Evolutionary conservation across 1,284 basidiomycete genomes (phyloP), one percentile per base, ranked within the genome.

Genomic region (Rhizoctonia solani): DNA sequence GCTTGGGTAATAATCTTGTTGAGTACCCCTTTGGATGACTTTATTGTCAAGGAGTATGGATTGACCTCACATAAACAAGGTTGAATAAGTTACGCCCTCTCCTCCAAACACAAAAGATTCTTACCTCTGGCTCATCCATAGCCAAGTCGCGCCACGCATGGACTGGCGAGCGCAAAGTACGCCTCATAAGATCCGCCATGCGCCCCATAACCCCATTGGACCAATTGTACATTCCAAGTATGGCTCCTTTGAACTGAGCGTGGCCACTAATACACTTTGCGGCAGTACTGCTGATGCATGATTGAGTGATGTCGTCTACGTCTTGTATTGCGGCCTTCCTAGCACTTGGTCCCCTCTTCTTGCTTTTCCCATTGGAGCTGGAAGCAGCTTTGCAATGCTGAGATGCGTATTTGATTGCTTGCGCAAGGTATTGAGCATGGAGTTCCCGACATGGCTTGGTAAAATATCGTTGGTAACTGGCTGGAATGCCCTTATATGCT

Each of bases 101-200:
- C 14, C 5, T 44, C 41, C 5, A 16, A 16, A 44, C 5, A 4
- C 3, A 44, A 4, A 44, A 44, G n/a, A n/a, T 16, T 6, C 14
- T 21, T 16, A 44, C 19, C 4, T n/a, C n/a, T 44, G 41, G 19
- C 3, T 44, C n/a, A 30, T 42, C 39, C n/a, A 27, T 14, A 21
- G 54, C n/a, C 16, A 5, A 9, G 19, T 63, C 21, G 14, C 59
- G 49, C 61, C 61, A 66, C 19, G 16, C n/a, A n/a, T 66, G 25
- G 11, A 41, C 50, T 8, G 61, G 61, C 5, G 50, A 54, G 16
- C 29, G 49, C 6, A 9, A n/a, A 25, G 14, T 16, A 1, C 11
- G 50, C 50, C 21, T 29, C 61, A 66, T 66, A 3, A 27, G 4
- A 9, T 27, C 21, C 4, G 23, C 9, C 1, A 54, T 42, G 9